Conservation (phyloP, 257 asterid species). For the Marsdenia floribunda region DNA sequence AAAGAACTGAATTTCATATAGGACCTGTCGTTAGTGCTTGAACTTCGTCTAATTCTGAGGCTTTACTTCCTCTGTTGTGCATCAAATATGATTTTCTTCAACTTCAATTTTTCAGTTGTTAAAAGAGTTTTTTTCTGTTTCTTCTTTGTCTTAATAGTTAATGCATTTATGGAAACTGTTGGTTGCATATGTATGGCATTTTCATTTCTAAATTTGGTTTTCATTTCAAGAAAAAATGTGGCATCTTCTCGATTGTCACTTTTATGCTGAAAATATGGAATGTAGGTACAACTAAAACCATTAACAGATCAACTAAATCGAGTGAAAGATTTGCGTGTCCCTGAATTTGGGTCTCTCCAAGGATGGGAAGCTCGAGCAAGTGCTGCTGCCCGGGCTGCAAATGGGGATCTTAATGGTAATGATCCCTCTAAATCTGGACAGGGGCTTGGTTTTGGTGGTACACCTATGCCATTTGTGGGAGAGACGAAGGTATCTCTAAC, state of each 20-base stretch:
- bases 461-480: slow-evolving; percentile 91
- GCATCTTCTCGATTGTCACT: neutral
- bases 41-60: neutral
- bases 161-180: neutral
- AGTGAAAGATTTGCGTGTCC: slow-evolving; percentile 83
- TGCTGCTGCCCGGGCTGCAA: slow-evolving; percentile 59
- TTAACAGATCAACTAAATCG: slow-evolving; percentile 71
- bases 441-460: slow-evolving; percentile 60
- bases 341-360: slow-evolving; percentile 84
- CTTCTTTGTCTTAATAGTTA: neutral
- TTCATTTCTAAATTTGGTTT: neutral
- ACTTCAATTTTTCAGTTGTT: neutral
- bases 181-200: neutral
- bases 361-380: slow-evolving; percentile 82
- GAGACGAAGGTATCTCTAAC: slow-evolving; percentile 61
- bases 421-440: slow-evolving; percentile 55
- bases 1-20: neutral
- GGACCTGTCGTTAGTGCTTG: neutral
- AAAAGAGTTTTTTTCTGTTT: neutral
- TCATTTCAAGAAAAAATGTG: neutral
- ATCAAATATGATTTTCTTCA: neutral
- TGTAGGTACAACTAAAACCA: slow-evolving; percentile 80
- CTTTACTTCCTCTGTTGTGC: neutral
- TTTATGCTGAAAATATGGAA: slow-evolving; percentile 8
- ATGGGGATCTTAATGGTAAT: slow-evolving; percentile 50